Conservation (phyloP, 495 filamentous ascomycete species). For the Neurospora sp. region DNA sequence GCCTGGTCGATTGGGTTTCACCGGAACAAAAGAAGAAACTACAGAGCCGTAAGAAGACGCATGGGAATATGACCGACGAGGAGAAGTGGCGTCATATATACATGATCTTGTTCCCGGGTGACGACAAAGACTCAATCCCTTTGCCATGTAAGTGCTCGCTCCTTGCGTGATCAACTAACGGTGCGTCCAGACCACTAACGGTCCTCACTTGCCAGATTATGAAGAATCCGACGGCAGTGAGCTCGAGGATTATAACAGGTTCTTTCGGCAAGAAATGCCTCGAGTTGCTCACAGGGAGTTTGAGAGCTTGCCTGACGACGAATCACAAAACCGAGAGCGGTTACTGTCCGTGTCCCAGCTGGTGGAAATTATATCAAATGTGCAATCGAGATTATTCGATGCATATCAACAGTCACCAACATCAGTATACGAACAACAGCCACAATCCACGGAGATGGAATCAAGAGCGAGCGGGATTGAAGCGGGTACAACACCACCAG, state of each 20-base stretch:
- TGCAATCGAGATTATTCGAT: slow-evolving; percentile 15
- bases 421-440: neutral
- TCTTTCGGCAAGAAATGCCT: slow-evolving; percentile 22
- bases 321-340: slow-evolving; percentile 14
- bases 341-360: slow-evolving; percentile 5
- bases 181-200: slow-evolving; percentile 4
- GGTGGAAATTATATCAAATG: slow-evolving; percentile 15
- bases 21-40: slow-evolving; percentile 26
- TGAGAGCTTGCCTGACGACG: slow-evolving; percentile 14
- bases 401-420: slow-evolving; percentile 17
- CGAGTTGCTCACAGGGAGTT: slow-evolving; percentile 20
- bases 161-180: neutral
- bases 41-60: slow-evolving; percentile 28
- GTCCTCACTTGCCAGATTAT: slow-evolving; percentile 9
- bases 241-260: slow-evolving; percentile 19
- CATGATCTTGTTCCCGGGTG: slow-evolving; percentile 31
- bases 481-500: neutral
- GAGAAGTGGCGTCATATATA: slow-evolving; percentile 38
- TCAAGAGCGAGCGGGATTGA: neutral
- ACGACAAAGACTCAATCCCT: slow-evolving; percentile 24
- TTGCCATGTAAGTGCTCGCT: slow-evolving; percentile 25
- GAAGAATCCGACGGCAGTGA: slow-evolving; percentile 17
- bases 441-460: neutral
- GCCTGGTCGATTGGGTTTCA: slow-evolving; percentile 16
- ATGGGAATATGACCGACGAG: slow-evolving; percentile 30